Base-by-base conservation (phyloP, 164 flowering plant species). In the Vitis labrusca region DNA sequence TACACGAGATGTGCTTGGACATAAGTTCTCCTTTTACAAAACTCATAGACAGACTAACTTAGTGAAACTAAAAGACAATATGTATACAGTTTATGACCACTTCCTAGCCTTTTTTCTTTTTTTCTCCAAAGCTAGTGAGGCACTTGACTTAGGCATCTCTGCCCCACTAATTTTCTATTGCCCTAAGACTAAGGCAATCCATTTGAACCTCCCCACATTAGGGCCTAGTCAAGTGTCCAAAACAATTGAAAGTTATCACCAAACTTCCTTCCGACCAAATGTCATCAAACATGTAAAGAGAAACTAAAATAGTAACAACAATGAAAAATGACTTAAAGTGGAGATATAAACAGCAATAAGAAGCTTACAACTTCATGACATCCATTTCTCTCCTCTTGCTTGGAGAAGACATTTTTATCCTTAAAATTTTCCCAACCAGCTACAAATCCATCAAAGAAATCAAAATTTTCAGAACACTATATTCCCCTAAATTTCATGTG, bases 371-470 rank as follows among this genome's bases (percentile, higher is more conserved):
- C 72, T 85, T 85, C 89, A 85, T 85, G 61, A 85, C 87, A 80
- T 85, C 89, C 89, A 84, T 84, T 15, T 85, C 89, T 72, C 89
- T 80, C 67, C 89, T 85, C 72, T 85, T 85, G 75, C 87, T 83
- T 70, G 89, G 87, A 57, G 89, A 85, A 71, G 87, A 82, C 89
- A 85, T 85, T 59, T 69, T 83, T 54, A 60, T 17, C n/a, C 19
- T 5, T 16, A 10, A 10, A 29, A 62, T 52, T 15, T 55, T 11
- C 69, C n/a, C 51, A 71, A 71, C 69, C 78, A 72, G 75, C 51
- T 15, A 57, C 13, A 29, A 17, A 13, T 10, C 32, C 48, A 64
- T 12, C 13, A 70, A 44, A 16, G 49, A 47, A 59, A 54, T 65
- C 50, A 55, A 29, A 53, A 10, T 53, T 53, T 11, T n/a, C 10